These are phyloP conservation scores for Croton setiger DNA, from an alignment of 441 rosid species.

Conservation along the genomic window DNA sequence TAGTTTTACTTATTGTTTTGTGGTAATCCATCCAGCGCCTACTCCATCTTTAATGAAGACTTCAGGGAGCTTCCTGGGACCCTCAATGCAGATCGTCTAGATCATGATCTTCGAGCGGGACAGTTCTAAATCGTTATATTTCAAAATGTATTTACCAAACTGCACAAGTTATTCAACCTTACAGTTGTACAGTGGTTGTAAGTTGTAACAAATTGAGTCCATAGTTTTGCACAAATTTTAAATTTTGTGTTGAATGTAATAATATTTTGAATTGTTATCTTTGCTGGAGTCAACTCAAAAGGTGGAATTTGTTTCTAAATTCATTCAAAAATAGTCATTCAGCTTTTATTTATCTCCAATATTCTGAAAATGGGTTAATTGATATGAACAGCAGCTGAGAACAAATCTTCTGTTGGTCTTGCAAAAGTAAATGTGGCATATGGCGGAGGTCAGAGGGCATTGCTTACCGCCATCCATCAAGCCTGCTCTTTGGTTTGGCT, in stretches of 20 bases:
- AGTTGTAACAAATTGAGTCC: not conserved
- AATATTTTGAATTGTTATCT: too few relatives aligned
- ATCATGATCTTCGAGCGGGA: conserved; percentile 73
- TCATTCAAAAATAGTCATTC: too few relatives aligned
- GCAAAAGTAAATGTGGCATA: not conserved
- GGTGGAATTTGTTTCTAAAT: too few relatives aligned
- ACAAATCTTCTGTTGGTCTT: too few relatives aligned
- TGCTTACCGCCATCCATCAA: too few relatives aligned
- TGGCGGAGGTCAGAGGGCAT: not conserved
- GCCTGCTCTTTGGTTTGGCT: too few relatives aligned
- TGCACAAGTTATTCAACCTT: not conserved
- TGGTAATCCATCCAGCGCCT: conserved; percentile 52
- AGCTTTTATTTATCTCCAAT: too few relatives aligned
- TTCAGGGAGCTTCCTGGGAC: conserved; percentile 95
- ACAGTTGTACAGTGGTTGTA: not conserved
- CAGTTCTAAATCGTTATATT: conserved; percentile 43
- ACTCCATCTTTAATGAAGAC: conserved; percentile 86
- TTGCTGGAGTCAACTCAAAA: too few relatives aligned
- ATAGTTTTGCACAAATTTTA: too few relatives aligned
- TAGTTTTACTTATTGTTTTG: not conserved
- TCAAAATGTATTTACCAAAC: not conserved
- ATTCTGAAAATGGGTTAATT: too few relatives aligned
- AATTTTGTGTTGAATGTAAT: too few relatives aligned
- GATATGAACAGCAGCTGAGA: not conserved
- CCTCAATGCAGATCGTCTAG: conserved; percentile 76